A percentile compares a stretch with the other conserved stretches of the same genome.
Conservation (phyloP, 139 green algal species). For the Chlorella sp. region DNA sequence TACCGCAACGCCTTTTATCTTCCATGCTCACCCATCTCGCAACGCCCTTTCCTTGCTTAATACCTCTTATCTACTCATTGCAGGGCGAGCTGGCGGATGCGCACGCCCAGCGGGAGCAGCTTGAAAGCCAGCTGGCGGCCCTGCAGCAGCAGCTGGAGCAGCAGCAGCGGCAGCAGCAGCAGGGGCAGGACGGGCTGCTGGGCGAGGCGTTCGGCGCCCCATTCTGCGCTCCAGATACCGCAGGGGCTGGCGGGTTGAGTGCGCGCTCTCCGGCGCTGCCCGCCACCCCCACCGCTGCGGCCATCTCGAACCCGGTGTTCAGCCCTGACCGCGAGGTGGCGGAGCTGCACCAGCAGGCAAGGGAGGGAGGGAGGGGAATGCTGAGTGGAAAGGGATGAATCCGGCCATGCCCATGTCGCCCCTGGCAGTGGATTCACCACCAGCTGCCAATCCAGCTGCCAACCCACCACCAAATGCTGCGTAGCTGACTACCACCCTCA, state of each 20-base stretch:
- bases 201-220: background rate
- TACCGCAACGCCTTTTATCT: background rate
- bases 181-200: background rate
- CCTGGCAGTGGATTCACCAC: too few relatives aligned
- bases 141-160: slow-evolving; percentile 12
- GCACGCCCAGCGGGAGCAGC: background rate
- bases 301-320: slow-evolving; percentile 22
- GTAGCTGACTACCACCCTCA: too few relatives aligned
- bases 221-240: background rate
- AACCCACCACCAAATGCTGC: too few relatives aligned
- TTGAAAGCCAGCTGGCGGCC: slow-evolving; percentile 17
- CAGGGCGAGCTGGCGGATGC: slow-evolving; percentile 7
- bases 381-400: too few relatives aligned
- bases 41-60: background rate
- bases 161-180: background rate
- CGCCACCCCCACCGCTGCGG: background rate
- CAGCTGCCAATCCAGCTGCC: too few relatives aligned
- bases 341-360: slow-evolving; percentile 17
- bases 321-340: background rate
- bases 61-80: too few relatives aligned
- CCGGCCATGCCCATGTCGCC: too few relatives aligned
- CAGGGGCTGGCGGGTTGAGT: background rate
- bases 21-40: background rate
- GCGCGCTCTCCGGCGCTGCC: background rate
- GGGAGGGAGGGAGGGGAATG: background rate